These are phyloP conservation scores for Phytopythium chamaehyphon DNA, from an alignment of 352 stramenopile genomes.

Conservation along the genomic window DNA sequence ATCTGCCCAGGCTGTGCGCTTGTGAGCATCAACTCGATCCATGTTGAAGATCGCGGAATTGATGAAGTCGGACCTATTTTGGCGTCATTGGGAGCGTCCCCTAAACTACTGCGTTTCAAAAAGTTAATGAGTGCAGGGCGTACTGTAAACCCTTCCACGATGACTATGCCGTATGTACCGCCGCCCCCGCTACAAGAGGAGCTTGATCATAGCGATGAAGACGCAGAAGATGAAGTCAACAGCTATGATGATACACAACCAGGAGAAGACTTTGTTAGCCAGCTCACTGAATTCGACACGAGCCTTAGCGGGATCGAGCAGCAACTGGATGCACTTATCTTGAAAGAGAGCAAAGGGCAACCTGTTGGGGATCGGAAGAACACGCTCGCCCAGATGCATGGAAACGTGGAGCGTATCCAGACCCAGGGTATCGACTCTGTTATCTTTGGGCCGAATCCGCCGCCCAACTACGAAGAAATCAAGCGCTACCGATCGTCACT, in stretches of 20 bases:
- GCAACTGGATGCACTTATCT: conserved; percentile 48
- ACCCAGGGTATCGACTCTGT: conserved; percentile 76
- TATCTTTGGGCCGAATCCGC: conserved; percentile 65
- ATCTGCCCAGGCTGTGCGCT: conserved; percentile 75
- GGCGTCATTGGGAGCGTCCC: conserved; percentile 39
- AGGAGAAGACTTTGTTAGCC: conserved; percentile 35
- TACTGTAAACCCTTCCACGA: conserved; percentile 65
- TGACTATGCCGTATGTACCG: conserved; percentile 67
- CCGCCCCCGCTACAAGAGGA: conserved; percentile 45
- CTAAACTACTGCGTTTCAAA: conserved; percentile 81
- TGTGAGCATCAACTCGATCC: conserved; percentile 74
- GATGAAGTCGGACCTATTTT: conserved; percentile 71
- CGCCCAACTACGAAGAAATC: conserved; percentile 65
- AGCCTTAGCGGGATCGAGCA: conserved; percentile 42
- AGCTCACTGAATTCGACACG: conserved; percentile 41
- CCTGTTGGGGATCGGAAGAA: conserved; percentile 47
- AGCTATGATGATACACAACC: conserved; percentile 6
- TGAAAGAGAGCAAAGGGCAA: conserved; percentile 37
- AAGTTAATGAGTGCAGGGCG: conserved; percentile 76
- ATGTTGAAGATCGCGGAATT: conserved; percentile 66
- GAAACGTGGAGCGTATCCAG: conserved; percentile 72
- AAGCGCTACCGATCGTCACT: conserved; percentile 66
- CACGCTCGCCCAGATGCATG: conserved; percentile 67
- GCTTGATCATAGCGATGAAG: conserved; percentile 13
- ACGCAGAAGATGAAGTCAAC: conserved; percentile 16